Percentiles rank a stretch among this genome's conserved stretches.
Evolutionary conservation across 192 early-diverging fungal species (phyloP).

Genomic region (Dispira simplex): DNA sequence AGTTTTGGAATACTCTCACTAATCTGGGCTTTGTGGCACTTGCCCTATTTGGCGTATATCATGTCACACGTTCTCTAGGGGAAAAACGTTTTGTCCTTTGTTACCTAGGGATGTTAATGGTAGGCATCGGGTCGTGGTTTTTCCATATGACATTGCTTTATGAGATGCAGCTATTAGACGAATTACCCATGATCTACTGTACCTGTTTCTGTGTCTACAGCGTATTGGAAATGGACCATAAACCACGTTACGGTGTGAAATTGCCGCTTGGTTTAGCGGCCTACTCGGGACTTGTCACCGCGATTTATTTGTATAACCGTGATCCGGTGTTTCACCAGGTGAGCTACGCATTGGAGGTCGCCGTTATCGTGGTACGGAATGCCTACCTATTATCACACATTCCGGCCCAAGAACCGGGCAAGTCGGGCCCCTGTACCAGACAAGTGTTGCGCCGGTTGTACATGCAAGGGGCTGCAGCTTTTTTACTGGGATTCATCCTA

Average conservation of each 20-base stretch:
- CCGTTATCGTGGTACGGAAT: constrained; percentile 29
- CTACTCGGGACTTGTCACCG: constrained; percentile 35
- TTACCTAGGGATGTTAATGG: constrained; percentile 38
- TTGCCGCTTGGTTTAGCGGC: constrained; percentile 30
- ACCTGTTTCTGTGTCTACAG: constrained; percentile 33
- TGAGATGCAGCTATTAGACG: constrained; percentile 60
- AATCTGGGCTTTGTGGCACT: constrained; percentile 50
- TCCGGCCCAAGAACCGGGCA: constrained; percentile 3
- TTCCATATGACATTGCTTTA: constrained; percentile 68
- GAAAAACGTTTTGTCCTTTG: constrained; percentile 38
- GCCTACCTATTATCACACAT: constrained; percentile 23
- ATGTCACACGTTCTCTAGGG: constrained; percentile 24
- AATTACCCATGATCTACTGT: constrained; percentile 61
- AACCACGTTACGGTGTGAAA: constrained; percentile 20
- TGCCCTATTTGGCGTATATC: constrained; percentile 40
- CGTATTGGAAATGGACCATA: constrained; percentile 29
- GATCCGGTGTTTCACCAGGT: constrained; percentile 60
- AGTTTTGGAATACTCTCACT: constrained; percentile 62
- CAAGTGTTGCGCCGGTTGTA: constrained; percentile 9
- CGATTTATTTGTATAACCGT: constrained; percentile 43
- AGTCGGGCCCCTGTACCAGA: neutral
- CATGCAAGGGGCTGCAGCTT: constrained; percentile 18
- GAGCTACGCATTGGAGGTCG: constrained; percentile 35
- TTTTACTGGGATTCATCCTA: constrained; percentile 38
- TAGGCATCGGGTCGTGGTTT: constrained; percentile 57